Percentiles rank a stretch among this genome's conserved stretches.
Evolutionary conservation across 2,329 filamentous ascomycete species (phyloP).

Genomic region (Sclerotinia glacialis): DNA sequence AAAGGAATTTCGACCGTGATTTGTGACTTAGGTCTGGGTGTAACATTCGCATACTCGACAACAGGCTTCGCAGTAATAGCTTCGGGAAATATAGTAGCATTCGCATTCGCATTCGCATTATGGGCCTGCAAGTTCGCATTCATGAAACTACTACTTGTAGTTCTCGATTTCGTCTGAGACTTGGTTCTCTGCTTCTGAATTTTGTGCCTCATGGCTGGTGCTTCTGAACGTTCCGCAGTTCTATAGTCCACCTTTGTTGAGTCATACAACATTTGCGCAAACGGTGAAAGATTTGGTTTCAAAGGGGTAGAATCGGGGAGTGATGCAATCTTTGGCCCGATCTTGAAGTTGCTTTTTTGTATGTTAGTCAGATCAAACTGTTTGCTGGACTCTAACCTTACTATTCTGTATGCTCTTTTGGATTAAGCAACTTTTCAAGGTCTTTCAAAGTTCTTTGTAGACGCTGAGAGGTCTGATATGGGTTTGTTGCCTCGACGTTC

Average conservation of each 20-base stretch:
- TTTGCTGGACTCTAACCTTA: conserved; percentile 26
- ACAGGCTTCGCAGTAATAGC: conserved; percentile 17
- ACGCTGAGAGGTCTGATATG: conserved; percentile 58
- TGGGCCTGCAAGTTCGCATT: conserved; percentile 14
- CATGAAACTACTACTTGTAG: conserved; percentile 10
- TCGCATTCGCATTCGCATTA: conserved; percentile 4
- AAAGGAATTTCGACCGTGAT: conserved; percentile 35
- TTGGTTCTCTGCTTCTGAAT: conserved; percentile 25
- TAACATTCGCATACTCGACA: conserved; percentile 29
- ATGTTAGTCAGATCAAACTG: conserved; percentile 29
- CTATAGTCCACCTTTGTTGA: conserved; percentile 32
- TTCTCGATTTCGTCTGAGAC: conserved; percentile 27
- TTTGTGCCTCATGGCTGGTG: conserved; percentile 17
- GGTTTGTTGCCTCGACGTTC: conserved; percentile 64
- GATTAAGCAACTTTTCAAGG: conserved; percentile 69
- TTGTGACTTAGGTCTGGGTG: conserved; percentile 41
- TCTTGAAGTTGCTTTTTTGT: conserved; percentile 55
- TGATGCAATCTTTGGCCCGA: conserved; percentile 41
- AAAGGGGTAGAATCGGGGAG: conserved; percentile 22
- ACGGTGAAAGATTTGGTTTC: conserved; percentile 34
- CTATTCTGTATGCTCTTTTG: conserved; percentile 65
- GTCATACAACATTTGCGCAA: conserved; percentile 38
- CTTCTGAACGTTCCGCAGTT: conserved; percentile 4
- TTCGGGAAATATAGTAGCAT: conserved; percentile 18
- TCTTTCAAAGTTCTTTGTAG: conserved; percentile 71